Conservation (phyloP, 257 asterid species). For the Plectranthus barbatus region DNA sequence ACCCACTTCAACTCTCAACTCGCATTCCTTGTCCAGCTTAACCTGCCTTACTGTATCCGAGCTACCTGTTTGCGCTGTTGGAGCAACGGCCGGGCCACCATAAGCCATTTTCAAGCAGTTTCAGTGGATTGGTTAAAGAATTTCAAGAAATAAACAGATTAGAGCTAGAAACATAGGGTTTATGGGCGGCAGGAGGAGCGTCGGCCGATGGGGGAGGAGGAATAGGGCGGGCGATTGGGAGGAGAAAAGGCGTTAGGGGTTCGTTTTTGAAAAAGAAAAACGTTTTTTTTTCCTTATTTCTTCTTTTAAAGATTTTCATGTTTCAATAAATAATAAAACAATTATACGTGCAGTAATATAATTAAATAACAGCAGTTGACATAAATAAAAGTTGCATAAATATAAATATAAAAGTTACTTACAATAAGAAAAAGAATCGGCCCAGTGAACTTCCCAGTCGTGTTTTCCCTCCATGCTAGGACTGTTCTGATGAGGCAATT, state of each 20-base stretch:
- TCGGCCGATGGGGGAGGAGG: background rate
- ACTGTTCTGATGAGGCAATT: no score
- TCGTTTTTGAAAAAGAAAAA: no score
- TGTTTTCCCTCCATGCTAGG: no score
- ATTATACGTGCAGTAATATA: no score
- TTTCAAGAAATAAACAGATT: background rate
- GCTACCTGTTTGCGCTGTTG: conserved; percentile 36
- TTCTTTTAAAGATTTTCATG: no score
- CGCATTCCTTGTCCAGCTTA: conserved; percentile 87
- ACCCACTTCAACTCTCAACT: conserved; percentile 83
- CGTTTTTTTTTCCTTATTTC: no score
- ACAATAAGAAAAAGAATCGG: no score
- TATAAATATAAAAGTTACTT: no score
- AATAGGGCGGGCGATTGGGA: background rate
- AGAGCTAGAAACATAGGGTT: background rate
- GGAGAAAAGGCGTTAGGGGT: background rate
- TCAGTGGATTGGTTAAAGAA: background rate
- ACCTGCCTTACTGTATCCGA: conserved; percentile 53
- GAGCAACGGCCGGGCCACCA: conserved; percentile 56
- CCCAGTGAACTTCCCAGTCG: no score
- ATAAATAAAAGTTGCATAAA: no score
- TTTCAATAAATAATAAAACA: no score
- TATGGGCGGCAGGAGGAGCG: background rate
- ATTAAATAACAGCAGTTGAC: no score
- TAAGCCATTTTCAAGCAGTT: conserved; percentile 40